Evolutionary conservation across 2,329 filamentous ascomycete species (phyloP).

Genomic region (Metarhizium humberi): DNA sequence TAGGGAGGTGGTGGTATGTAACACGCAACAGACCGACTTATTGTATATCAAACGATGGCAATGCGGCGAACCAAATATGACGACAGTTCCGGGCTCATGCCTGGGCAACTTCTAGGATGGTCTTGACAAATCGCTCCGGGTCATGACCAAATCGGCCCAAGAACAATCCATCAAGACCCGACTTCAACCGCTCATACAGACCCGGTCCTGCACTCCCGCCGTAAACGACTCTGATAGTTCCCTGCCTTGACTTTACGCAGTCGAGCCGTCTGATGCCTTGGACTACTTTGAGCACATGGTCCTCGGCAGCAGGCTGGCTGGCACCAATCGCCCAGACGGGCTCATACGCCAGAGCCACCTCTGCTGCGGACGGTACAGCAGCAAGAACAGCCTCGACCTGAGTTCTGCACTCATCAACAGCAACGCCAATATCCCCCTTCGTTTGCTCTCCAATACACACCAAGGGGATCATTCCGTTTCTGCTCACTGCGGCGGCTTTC

Average conservation of each 20-base stretch:
- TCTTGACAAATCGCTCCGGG: slow-evolving; percentile 59
- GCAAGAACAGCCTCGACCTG: slow-evolving; percentile 58
- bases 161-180: slow-evolving; percentile 71
- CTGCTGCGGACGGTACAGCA: slow-evolving; percentile 49
- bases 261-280: slow-evolving; percentile 49
- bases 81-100: slow-evolving; percentile 13
- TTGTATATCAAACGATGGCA: no score
- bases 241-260: slow-evolving; percentile 40
- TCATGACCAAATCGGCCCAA: slow-evolving; percentile 76
- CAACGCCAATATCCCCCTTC: slow-evolving; percentile 38
- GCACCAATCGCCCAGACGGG: slow-evolving; percentile 86
- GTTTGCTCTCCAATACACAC: slow-evolving; percentile 72
- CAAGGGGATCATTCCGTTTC: slow-evolving; percentile 65
- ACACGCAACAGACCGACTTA: no score
- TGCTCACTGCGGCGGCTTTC: slow-evolving; percentile 60
- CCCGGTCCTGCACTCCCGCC: slow-evolving; percentile 78
- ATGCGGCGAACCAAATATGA: no score
- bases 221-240: slow-evolving; percentile 62
- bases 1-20: no score
- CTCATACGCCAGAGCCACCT: slow-evolving; percentile 76
- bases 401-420: slow-evolving; percentile 54
- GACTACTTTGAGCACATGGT: slow-evolving; percentile 65
- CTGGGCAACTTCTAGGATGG: slow-evolving; percentile 60
- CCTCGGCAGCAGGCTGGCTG: slow-evolving; percentile 57
- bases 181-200: slow-evolving; percentile 56